Percentiles rank a stretch among this genome's conserved stretches.
These are phyloP conservation scores for Sicyos baderoa DNA, from an alignment of 306 rosid species.

Conservation along the genomic window DNA sequence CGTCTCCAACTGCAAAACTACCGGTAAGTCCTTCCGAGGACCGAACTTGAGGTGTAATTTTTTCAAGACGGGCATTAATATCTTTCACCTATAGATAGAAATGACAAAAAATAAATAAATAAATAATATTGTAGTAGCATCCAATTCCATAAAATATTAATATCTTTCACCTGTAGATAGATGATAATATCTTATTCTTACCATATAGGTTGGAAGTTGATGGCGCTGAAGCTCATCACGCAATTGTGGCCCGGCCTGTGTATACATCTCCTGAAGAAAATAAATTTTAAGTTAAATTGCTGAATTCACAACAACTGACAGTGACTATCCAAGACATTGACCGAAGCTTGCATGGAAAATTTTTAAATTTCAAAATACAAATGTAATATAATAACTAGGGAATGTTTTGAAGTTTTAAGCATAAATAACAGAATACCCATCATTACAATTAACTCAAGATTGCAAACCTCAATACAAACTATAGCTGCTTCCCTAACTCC, in stretches of 20 bases:
- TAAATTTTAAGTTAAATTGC: not conserved
- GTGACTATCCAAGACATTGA: not conserved
- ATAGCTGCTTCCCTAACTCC: slow-evolving; percentile 92
- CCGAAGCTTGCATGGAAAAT: not conserved
- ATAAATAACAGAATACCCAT: slow-evolving; percentile 9
- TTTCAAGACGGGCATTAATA: slow-evolving; percentile 94
- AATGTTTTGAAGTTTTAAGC: too few relatives aligned
- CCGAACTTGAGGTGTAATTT: slow-evolving; percentile 71
- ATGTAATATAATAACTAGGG: too few relatives aligned
- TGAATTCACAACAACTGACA: not conserved
- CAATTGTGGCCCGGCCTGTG: slow-evolving; percentile 89
- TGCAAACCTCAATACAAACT: slow-evolving; percentile 77
- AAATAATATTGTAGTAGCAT: not conserved
- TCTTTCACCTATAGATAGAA: slow-evolving; percentile 61
- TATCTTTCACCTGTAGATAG: too few relatives aligned
- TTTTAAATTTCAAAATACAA: too few relatives aligned
- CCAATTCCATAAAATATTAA: not conserved
- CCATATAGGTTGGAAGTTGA: slow-evolving; percentile 79
- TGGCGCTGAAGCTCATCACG: slow-evolving; percentile 92
- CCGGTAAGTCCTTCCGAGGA: slow-evolving; percentile 52
- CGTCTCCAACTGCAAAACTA: slow-evolving; percentile 62
- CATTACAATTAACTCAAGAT: not conserved
- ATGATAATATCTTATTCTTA: slow-evolving; percentile 35
- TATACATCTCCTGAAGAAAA: slow-evolving; percentile 77
- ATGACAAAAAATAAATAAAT: not conserved